Conservation (phyloP, 768 basidiomycete species). For the Leccinum disarticulatum region DNA sequence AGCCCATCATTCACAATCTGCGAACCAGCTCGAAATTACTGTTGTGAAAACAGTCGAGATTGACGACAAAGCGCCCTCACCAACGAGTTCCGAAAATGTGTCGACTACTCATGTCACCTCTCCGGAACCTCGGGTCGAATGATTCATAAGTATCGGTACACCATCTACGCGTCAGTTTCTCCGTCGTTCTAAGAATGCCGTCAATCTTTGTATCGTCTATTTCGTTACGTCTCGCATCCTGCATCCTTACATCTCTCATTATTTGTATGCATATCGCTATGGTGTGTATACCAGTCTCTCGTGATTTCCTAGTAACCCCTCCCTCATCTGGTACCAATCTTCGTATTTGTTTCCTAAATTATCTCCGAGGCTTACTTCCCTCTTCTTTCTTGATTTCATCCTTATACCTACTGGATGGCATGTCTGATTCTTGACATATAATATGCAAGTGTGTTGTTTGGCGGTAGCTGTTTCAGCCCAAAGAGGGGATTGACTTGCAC, state of each 20-base stretch:
- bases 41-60: constrained; percentile 31
- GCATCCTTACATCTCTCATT: background rate
- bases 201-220: background rate
- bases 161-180: background rate
- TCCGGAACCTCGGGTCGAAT: background rate
- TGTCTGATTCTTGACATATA: background rate
- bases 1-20: background rate
- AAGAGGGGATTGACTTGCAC: too few species aligned
- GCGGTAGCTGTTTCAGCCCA: too few species aligned
- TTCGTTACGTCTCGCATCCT: background rate
- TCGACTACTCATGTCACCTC: constrained; percentile 5
- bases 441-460: background rate
- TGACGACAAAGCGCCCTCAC: constrained; percentile 15
- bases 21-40: constrained; percentile 29
- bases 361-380: background rate
- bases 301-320: background rate
- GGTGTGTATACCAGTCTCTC: background rate
- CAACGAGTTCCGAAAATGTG: constrained; percentile 2
- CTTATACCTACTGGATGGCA: background rate
- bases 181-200: background rate
- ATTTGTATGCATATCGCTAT: background rate
- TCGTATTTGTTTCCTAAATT: background rate
- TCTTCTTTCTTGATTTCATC: background rate
- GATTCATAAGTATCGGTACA: background rate
- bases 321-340: background rate